phyloP scores from a whole-genome alignment of 2,329 filamentous ascomycete species.

The Nectriaceae sp. region DNA sequence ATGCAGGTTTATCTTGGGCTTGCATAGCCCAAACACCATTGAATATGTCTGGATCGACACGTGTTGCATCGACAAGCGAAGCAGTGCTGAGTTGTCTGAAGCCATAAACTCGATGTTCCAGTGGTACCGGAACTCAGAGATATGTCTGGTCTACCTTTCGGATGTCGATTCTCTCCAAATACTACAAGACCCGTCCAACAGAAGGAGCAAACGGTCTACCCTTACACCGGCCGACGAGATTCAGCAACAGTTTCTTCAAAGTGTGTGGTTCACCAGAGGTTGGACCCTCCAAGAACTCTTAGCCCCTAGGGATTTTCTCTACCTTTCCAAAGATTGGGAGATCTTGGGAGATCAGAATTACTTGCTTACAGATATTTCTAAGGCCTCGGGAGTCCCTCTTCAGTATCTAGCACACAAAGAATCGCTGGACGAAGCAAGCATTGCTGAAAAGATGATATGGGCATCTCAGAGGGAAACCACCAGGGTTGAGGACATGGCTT shows the following conservation, averaged over 20 bases:
- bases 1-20: constrained; percentile 1
- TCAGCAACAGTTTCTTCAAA: too few species aligned
- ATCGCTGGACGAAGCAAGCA: not conserved
- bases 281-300: not conserved
- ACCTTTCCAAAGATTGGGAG: not conserved
- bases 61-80: not conserved
- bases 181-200: too few species aligned
- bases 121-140: not conserved
- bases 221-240: too few species aligned
- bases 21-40: not conserved
- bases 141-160: not conserved
- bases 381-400: not conserved
- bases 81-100: not conserved
- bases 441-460: not conserved
- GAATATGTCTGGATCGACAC: constrained; percentile 3
- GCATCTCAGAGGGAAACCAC: not conserved
- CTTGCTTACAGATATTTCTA: not conserved
- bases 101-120: not conserved
- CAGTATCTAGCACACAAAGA: not conserved
- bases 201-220: too few species aligned
- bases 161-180: too few species aligned
- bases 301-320: not conserved
- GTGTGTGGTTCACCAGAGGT: too few species aligned
- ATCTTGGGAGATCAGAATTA: not conserved
- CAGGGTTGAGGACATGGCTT: not conserved